These are phyloP conservation scores for Erodium chrysanthum DNA, from an alignment of 441 rosid genomes.

Conservation along the genomic window DNA sequence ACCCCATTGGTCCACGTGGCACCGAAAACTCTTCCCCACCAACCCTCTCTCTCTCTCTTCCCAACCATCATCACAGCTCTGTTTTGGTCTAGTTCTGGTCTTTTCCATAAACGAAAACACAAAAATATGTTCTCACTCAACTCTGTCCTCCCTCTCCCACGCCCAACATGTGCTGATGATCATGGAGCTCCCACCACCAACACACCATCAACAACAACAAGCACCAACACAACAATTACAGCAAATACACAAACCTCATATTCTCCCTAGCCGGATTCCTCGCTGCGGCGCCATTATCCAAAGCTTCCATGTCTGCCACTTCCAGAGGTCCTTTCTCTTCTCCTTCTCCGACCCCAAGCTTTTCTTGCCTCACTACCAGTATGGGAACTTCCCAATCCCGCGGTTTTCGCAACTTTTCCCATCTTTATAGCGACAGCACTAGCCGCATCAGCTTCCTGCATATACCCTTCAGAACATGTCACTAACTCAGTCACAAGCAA, in stretches of 20 bases:
- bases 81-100: conserved; percentile 41
- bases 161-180: conserved; percentile 36
- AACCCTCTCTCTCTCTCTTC: conserved; percentile 15
- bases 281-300: conserved; percentile 32
- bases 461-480: conserved; percentile 26
- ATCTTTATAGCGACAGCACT: conserved; percentile 31
- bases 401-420: conserved; percentile 24
- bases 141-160: conserved; percentile 35
- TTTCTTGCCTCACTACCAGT: too few species aligned
- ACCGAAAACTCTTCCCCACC: conserved; percentile 16
- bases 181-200: conserved; percentile 52
- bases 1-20: conserved; percentile 51
- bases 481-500: conserved; percentile 19
- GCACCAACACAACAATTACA: conserved; percentile 23
- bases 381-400: conserved; percentile 2
- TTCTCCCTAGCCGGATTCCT: conserved; percentile 9
- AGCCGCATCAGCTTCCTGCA: conserved; percentile 29
- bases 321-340: conserved; percentile 19
- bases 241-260: neutral
- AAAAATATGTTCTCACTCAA: conserved; percentile 27
- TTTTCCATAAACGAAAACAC: conserved; percentile 43
- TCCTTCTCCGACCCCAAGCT: conserved; percentile 10
- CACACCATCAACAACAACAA: conserved; percentile 15
- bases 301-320: conserved; percentile 61
- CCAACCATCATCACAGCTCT: conserved; percentile 17